Evolutionary conservation across 164 flowering plant species (phyloP), one percentile per base, ranked within the genome.

Genomic region (Chimonanthus salicifolius): DNA sequence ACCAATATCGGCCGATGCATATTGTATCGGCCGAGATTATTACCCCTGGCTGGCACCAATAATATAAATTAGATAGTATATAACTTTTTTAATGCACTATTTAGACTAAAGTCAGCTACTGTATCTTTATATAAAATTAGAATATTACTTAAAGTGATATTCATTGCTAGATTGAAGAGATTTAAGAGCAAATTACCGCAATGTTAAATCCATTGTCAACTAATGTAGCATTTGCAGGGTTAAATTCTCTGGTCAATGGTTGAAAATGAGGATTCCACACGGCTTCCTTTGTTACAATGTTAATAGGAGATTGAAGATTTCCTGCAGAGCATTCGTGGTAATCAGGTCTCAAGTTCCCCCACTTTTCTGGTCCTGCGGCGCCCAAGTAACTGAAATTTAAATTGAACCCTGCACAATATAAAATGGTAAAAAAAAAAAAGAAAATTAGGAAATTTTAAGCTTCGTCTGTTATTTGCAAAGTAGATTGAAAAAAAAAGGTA

Each of bases 301-400:
- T 62, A 11, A 90, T 71, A 0, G 94, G 94, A 47, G 92, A 87
- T 76, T 90, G 94, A 7, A 8, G 5, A 64, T 74, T 81, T 50
- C 94, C 91, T 0, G 45, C 18, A 2, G 82, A 67, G 71, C 92
- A 90, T 0, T 67, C 21, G 0, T 73, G 11, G 77, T 33, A 84
- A 1, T 46, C 6, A 15, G 83, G 81, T 49, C 72, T 75, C 78
- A 87, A 67, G 54, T 49, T 80, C 62, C 92, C 91, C 94, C 92
- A 90, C 5, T 78, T 72, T 2, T 63, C 67, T 0, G 94, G 89
- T 0, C 87, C 87, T 0, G 5, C 74, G 0, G n/a, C 3, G 0
- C 89, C 90, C 0, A 66, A 3, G 74, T 89, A 88, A 3, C 81
- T 69, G 67, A 85, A 83, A 44, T 51, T 49, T 3, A 64, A n/a